Evolutionary conservation across 2,329 filamentous ascomycete species (phyloP).

Genomic region (Aspergillus jensenii): DNA sequence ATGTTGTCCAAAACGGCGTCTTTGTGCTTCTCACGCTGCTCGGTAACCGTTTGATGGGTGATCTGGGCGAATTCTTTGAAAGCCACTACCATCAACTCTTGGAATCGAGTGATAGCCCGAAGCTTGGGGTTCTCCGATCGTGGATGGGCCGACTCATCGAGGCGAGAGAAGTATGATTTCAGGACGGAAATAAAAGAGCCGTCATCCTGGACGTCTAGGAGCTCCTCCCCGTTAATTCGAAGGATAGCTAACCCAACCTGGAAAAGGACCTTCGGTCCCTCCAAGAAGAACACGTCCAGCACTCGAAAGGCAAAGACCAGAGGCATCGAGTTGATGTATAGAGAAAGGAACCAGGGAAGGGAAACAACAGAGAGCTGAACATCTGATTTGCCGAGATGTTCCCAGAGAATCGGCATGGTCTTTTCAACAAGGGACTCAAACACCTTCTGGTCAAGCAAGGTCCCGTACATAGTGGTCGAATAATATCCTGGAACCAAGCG

Average conservation of each 20-base stretch:
- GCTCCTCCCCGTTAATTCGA: conserved; percentile 92
- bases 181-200: conserved; percentile 95
- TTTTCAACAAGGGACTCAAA: conserved; percentile 98
- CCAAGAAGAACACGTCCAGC: conserved; percentile 95
- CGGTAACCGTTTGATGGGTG: conserved; percentile 87
- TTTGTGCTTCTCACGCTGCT: conserved; percentile 88
- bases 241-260: conserved; percentile 96
- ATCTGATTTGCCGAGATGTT: conserved; percentile 94
- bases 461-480: conserved; percentile 98
- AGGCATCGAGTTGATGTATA: conserved; percentile 99
- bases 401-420: conserved; percentile 98
- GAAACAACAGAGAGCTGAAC: conserved; percentile 97
- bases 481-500: conserved; percentile 94
- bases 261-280: conserved; percentile 95
- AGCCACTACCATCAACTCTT: conserved; percentile 97
- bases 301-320: conserved; percentile 96
- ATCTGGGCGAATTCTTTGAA: conserved; percentile 98
- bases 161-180: conserved; percentile 87
- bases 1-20: conserved; percentile 92
- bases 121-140: conserved; percentile 94
- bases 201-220: conserved; percentile 89
- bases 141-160: conserved; percentile 95
- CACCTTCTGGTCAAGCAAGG: conserved; percentile 90
- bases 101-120: conserved; percentile 89
- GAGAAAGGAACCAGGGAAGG: conserved; percentile 93